A percentile compares a stretch with the other conserved stretches of the same genome.
These are phyloP conservation scores for Speleostelium caveatum DNA, from an alignment of 78 protist species.

Conservation along the genomic window DNA sequence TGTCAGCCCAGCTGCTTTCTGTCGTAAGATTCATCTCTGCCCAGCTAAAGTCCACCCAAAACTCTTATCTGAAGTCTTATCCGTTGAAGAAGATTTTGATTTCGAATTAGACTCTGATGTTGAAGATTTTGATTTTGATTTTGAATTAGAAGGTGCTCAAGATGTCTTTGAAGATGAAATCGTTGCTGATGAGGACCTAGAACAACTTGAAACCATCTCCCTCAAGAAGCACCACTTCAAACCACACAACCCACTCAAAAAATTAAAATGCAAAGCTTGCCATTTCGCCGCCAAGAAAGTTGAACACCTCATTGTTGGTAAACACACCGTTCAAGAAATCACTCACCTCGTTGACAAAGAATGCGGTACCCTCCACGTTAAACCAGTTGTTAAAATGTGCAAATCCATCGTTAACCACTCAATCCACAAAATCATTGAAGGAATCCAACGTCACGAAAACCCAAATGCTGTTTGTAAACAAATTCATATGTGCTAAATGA, in stretches of 20 bases:
- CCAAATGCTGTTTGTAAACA: too few species aligned
- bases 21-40: neutral
- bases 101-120: neutral
- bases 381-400: neutral
- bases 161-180: neutral
- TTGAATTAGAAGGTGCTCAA: neutral
- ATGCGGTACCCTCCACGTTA: neutral
- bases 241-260: constrained; percentile 5
- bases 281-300: constrained; percentile 10
- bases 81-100: neutral
- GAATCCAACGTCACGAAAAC: neutral
- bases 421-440: neutral
- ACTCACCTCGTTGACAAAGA: neutral
- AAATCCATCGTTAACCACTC: neutral
- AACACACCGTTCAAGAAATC: neutral
- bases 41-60: neutral
- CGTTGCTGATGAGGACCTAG: neutral
- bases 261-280: constrained; percentile 10
- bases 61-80: neutral
- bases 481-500: too few species aligned
- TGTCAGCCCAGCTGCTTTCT: neutral
- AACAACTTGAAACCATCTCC: neutral
- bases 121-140: neutral
- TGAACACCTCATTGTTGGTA: neutral
- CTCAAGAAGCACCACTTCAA: neutral